Evolutionary conservation across 179 eudicot genomes (phyloP), one percentile per base, ranked within the genome.

Genomic region (Beta macrorhiza): DNA sequence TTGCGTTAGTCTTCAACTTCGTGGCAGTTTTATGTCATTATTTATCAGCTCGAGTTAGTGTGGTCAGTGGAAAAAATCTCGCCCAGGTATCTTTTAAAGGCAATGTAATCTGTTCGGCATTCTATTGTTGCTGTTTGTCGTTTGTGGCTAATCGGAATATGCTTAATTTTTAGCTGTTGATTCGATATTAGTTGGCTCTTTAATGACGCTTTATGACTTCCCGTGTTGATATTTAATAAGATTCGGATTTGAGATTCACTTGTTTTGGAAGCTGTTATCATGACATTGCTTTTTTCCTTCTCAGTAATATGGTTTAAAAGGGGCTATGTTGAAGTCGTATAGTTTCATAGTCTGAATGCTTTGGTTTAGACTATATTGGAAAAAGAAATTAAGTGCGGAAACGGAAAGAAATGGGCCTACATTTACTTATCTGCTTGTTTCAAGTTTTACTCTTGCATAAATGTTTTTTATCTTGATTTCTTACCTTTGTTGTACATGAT

Each of bases 21-120:
- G 89, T 89, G 80, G 97, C 90, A 29, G 84, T 92, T 67, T 81
- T 96, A 20, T 96, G 96, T 80, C 96, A 96, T 78, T 96, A 90
- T 79, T 86, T 96, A 67, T 89, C 96, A 37, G 97, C 97, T 76
- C 86, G 85, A 70, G 76, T 96, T 68, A 90, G 91, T 57, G 85
- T 92, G 71, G 86, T 91, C 75, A 92, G 93, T 73, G 93, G 92
- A 15, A 91, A 82, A 82, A 91, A 86, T 87, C 92, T 96, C 89
- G 87, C 97, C 7, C 92, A 96, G 99, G 99, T 94, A 83, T 85
- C 42, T 22, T 53, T 51, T 55, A 53, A 4, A 19, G 22, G 45
- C 44, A 17, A 15, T 49, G 32, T 71, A 9, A 19, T 71, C 7
- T 49, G 57, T 49, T 71, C 14, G 49, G 57, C 75, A 74, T 57